A percentile compares a stretch with the other conserved stretches of the same genome.
Evolutionary conservation across 139 green algal species (phyloP).

Genomic region (Desmodesmus armatus): DNA sequence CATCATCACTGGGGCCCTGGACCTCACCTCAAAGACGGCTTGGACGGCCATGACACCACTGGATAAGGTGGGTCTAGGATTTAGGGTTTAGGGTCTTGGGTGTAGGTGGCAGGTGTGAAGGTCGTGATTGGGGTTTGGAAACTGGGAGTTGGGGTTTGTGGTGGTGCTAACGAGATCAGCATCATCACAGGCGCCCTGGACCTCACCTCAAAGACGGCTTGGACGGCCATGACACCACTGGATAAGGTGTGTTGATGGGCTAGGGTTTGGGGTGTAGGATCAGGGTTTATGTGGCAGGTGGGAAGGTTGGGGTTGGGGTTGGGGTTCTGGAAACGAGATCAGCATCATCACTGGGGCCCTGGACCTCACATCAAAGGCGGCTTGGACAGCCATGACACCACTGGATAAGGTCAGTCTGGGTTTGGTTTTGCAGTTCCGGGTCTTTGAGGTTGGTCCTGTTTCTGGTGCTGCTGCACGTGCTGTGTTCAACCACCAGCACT

Average conservation of each 20-base stretch:
- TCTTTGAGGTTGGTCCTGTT: not conserved
- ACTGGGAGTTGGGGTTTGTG: no score
- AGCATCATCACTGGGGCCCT: slow-evolving; percentile 81
- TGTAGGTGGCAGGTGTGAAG: no score
- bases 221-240: slow-evolving; percentile 80
- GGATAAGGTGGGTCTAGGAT: not conserved
- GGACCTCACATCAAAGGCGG: slow-evolving; percentile 89
- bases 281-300: not conserved
- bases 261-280: not conserved
- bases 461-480: not conserved
- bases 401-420: slow-evolving; percentile 78
- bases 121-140: no score
- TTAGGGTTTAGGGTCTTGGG: not conserved
- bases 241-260: slow-evolving; percentile 65
- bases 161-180: slow-evolving; percentile 63
- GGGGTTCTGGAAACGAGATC: slow-evolving; percentile 55
- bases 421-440: not conserved
- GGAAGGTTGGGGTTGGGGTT: not conserved
- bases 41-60: slow-evolving; percentile 35
- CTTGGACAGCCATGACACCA: slow-evolving; percentile 77
- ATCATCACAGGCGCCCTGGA: slow-evolving; percentile 88
- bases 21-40: slow-evolving; percentile 89
- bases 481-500: no score
- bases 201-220: slow-evolving; percentile 85
- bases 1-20: slow-evolving; percentile 83